Conservation (phyloP, 176 grass and related monocot genomes). For the Puccinellia tenuiflora region DNA sequence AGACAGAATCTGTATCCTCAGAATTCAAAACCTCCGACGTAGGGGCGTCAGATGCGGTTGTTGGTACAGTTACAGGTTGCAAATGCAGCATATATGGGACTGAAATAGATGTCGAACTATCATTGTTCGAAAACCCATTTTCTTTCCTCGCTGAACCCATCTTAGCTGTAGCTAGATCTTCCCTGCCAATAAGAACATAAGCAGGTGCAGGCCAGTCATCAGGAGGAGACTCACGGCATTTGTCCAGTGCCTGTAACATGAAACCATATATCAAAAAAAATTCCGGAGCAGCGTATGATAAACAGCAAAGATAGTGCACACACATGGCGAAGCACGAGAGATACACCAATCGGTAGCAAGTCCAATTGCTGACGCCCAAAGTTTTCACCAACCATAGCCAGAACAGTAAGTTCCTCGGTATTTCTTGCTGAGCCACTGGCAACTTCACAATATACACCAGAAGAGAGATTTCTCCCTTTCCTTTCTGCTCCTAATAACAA, state of each 20-base stretch:
- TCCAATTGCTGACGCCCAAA: constrained; percentile 82
- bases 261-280: constrained; percentile 30
- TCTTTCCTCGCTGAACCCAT: constrained; percentile 54
- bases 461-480: constrained; percentile 66
- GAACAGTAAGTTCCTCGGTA: constrained; percentile 69
- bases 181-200: constrained; percentile 87
- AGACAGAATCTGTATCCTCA: constrained; percentile 69
- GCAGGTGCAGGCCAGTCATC: constrained; percentile 78
- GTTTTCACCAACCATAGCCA: constrained; percentile 91
- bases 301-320: constrained; percentile 24
- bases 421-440: constrained; percentile 77
- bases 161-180: constrained; percentile 71
- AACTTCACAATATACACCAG: constrained; percentile 88
- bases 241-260: constrained; percentile 76
- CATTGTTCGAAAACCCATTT: constrained; percentile 44
- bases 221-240: constrained; percentile 85
- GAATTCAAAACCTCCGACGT: constrained; percentile 59
- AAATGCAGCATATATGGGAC: constrained; percentile 97
- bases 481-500: constrained; percentile 85
- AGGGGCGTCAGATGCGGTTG: constrained; percentile 51
- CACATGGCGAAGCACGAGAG: constrained; percentile 90
- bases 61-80: constrained; percentile 74
- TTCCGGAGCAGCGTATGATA: constrained; percentile 14
- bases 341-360: constrained; percentile 80
- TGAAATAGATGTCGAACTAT: constrained; percentile 70